A percentile compares a stretch with the other conserved stretches of the same genome.
phyloP scores from a whole-genome alignment of 371 early-diverging fungal species.

The Lichtheimia ornata region DNA sequence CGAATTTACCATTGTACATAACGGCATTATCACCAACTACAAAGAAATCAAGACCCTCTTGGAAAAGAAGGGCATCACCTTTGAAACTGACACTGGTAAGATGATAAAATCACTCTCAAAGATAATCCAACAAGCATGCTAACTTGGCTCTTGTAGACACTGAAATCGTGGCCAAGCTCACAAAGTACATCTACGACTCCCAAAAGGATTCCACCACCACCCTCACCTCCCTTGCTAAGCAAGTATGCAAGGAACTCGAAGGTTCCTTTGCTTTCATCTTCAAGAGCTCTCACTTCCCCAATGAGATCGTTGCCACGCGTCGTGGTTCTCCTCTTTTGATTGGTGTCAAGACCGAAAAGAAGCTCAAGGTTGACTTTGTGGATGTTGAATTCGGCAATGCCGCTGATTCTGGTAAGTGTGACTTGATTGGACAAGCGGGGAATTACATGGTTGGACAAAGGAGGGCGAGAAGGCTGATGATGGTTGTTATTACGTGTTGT shows the following conservation, averaged over 20 bases:
- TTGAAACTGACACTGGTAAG: slow-evolving; percentile 85
- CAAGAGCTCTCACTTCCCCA: slow-evolving; percentile 89
- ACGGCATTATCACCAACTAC: slow-evolving; percentile 99
- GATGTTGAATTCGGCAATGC: slow-evolving; percentile 64
- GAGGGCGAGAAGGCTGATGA: background rate
- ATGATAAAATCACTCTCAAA: slow-evolving; percentile 64
- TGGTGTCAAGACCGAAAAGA: slow-evolving; percentile 96
- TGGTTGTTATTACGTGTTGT: background rate
- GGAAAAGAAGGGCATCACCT: slow-evolving; percentile 90
- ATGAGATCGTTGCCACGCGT: slow-evolving; percentile 93
- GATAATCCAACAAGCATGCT: too few species aligned
- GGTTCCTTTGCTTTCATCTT: slow-evolving; percentile 98
- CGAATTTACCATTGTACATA: slow-evolving; percentile 96
- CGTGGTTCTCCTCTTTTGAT: slow-evolving; percentile 96
- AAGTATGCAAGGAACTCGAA: slow-evolving; percentile 92
- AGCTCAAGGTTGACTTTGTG: slow-evolving; percentile 90
- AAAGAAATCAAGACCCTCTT: slow-evolving; percentile 94
- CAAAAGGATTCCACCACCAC: slow-evolving; percentile 69
- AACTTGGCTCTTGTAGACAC: background rate
- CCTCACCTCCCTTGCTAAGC: slow-evolving; percentile 88
- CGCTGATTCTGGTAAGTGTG: slow-evolving; percentile 15
- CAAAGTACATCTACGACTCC: slow-evolving; percentile 93
- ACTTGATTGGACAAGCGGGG: too few species aligned
- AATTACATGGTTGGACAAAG: background rate
- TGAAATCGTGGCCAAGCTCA: slow-evolving; percentile 95